Conservation (phyloP, 108 stramenopile genomes). For the Cyclotella sp. region DNA sequence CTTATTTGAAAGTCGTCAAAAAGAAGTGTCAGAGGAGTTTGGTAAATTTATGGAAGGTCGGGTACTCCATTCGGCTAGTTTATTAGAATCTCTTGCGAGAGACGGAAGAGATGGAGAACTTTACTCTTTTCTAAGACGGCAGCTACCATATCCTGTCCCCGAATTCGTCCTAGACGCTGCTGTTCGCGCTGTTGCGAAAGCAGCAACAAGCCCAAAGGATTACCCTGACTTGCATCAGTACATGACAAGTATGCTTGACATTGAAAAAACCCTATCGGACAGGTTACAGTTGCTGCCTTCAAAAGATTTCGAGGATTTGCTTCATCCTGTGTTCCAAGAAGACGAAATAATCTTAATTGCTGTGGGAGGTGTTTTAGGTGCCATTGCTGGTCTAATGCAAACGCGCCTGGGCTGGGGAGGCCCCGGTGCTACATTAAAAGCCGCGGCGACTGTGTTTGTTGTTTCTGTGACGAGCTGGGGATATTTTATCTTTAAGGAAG, state of each 20-base stretch:
- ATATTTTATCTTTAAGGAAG: constrained; percentile 52
- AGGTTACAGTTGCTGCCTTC: constrained; percentile 83
- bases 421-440: constrained; percentile 61
- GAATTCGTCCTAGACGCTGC: constrained; percentile 64
- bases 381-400: constrained; percentile 87
- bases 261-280: constrained; percentile 72
- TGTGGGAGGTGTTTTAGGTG: constrained; percentile 92
- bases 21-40: constrained; percentile 82
- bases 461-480: constrained; percentile 51
- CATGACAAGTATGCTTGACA: constrained; percentile 63
- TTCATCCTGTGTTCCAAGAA: constrained; percentile 97
- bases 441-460: constrained; percentile 47
- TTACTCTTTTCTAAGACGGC: constrained; percentile 66
- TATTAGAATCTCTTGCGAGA: constrained; percentile 64
- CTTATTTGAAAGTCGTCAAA: constrained; percentile 92
- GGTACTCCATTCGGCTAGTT: constrained; percentile 61
- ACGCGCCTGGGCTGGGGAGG: constrained; percentile 79
- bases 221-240: constrained; percentile 68
- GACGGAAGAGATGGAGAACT: constrained; percentile 70
- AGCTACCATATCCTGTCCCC: constrained; percentile 75
- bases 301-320: constrained; percentile 89
- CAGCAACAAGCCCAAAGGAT: constrained; percentile 59
- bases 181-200: constrained; percentile 62
- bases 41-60: constrained; percentile 65
- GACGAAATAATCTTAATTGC: constrained; percentile 94